Evolutionary conservation across 2,329 filamentous ascomycete species (phyloP).

Genomic region (Claviceps spartinae): DNA sequence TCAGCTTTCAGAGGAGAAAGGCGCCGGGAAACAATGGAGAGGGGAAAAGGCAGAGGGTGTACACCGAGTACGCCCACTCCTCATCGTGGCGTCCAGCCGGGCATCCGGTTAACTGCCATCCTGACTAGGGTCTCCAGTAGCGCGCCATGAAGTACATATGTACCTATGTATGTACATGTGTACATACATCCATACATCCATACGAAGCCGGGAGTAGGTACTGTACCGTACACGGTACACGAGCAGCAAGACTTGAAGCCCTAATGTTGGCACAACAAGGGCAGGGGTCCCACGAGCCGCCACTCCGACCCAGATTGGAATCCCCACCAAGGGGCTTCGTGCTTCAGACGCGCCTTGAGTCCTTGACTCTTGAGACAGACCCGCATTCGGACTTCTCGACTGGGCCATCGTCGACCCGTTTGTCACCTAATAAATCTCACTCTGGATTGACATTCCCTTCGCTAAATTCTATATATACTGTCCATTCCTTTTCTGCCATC

Average conservation of each 20-base stretch:
- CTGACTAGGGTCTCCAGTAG: not conserved
- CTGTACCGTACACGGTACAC: no score
- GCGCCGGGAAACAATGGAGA: no score
- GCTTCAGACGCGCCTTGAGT: not conserved
- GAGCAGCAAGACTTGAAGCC: no score
- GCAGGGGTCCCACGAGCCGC: not conserved
- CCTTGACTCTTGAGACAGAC: no score
- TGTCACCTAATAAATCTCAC: not conserved
- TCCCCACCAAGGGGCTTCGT: not conserved
- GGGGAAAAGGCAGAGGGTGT: not conserved
- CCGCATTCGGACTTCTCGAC: not conserved
- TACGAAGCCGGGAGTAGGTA: no score
- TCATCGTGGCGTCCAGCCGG: not conserved
- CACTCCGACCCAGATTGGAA: slow-evolving; percentile 4
- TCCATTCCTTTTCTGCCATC: not conserved
- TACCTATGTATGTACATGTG: no score
- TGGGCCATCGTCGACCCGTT: not conserved
- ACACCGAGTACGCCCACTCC: not conserved
- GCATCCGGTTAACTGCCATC: not conserved
- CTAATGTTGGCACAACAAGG: not conserved
- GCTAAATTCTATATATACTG: not conserved
- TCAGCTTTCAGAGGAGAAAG: slow-evolving; percentile 1
- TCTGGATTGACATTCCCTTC: not conserved
- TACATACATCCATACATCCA: no score
- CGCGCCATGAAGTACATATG: no score